These are phyloP conservation scores for Imleria badia DNA, from an alignment of 768 basidiomycete species.

Conservation along the genomic window DNA sequence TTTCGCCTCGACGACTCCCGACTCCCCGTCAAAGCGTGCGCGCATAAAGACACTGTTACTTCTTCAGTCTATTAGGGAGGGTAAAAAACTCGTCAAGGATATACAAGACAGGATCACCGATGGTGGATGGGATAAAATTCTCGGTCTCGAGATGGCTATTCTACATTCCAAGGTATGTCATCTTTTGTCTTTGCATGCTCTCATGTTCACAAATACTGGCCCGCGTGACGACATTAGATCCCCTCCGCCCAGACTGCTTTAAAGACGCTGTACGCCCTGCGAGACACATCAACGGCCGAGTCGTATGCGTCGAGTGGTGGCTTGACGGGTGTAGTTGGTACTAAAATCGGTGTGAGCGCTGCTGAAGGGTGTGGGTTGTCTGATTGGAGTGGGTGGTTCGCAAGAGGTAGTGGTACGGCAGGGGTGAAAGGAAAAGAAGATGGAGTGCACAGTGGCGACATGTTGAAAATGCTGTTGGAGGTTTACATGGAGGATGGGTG, in stretches of 20 bases:
- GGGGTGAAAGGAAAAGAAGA: conserved; percentile 37
- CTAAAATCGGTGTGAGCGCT: conserved; percentile 48
- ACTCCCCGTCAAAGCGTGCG: conserved; percentile 67
- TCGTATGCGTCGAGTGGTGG: conserved; percentile 84
- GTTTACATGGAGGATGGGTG: conserved; percentile 82
- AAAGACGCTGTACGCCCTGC: conserved; percentile 60
- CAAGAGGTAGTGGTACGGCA: conserved; percentile 52
- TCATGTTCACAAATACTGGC: background rate
- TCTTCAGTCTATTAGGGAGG: conserved; percentile 47
- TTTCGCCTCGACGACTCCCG: conserved; percentile 80
- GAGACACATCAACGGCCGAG: conserved; percentile 78
- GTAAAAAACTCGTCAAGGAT: conserved; percentile 13
- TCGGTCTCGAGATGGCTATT: conserved; percentile 75
- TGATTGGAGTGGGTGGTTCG: conserved; percentile 32
- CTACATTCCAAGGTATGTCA: conserved; percentile 69
- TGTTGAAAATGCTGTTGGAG: conserved; percentile 71
- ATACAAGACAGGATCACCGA: conserved; percentile 20
- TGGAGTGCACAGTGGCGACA: conserved; percentile 47
- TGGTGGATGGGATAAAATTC: conserved; percentile 43
- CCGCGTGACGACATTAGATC: background rate
- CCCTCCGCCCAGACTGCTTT: conserved; percentile 47
- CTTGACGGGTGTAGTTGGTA: conserved; percentile 56
- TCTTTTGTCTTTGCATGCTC: background rate
- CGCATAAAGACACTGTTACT: conserved; percentile 79
- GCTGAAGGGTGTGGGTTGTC: conserved; percentile 53